phyloP scores from a whole-genome alignment of 495 filamentous ascomycete genomes.

The Paragyromitra xinjiangensis region DNA sequence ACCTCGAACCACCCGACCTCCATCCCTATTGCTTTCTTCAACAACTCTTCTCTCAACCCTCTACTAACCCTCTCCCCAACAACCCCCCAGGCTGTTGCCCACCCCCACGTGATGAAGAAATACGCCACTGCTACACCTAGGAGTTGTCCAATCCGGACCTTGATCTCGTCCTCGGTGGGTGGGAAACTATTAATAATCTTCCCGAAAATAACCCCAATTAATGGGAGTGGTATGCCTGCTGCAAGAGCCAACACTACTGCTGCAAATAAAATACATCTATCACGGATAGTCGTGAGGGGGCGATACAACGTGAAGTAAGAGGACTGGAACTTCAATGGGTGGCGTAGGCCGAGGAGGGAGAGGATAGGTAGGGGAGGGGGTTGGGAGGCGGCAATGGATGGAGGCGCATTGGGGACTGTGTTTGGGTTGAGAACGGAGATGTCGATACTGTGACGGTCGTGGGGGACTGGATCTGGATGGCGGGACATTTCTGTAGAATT shows the following conservation, averaged over 20 bases:
- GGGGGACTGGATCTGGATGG: not conserved
- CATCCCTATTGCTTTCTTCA: slow-evolving; percentile 58
- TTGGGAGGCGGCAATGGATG: not conserved
- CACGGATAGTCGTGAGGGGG: slow-evolving; percentile 50
- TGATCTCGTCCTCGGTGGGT: slow-evolving; percentile 58
- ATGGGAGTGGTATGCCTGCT: slow-evolving; percentile 60
- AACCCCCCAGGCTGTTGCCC: slow-evolving; percentile 59
- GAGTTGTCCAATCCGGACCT: slow-evolving; percentile 56
- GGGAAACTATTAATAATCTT: slow-evolving; percentile 61
- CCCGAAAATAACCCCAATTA: slow-evolving; percentile 63
- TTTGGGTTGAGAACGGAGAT: slow-evolving; percentile 25
- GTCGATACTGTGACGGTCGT: slow-evolving; percentile 31
- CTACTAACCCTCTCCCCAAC: slow-evolving; percentile 59
- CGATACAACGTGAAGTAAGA: slow-evolving; percentile 59
- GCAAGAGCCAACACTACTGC: slow-evolving; percentile 59
- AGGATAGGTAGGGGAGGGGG: not conserved
- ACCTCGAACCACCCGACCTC: slow-evolving; percentile 60
- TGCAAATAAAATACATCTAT: slow-evolving; percentile 47
- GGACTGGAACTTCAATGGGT: slow-evolving; percentile 45
- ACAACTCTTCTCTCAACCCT: slow-evolving; percentile 55
- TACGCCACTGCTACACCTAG: slow-evolving; percentile 59
- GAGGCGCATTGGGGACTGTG: slow-evolving; percentile 4
- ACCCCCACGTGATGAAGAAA: slow-evolving; percentile 60
- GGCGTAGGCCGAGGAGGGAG: slow-evolving; percentile 21
- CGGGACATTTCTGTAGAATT: slow-evolving; percentile 23